Evolutionary conservation across 371 early-diverging fungal genomes (phyloP).

Genomic region (Coemansia sp.): DNA sequence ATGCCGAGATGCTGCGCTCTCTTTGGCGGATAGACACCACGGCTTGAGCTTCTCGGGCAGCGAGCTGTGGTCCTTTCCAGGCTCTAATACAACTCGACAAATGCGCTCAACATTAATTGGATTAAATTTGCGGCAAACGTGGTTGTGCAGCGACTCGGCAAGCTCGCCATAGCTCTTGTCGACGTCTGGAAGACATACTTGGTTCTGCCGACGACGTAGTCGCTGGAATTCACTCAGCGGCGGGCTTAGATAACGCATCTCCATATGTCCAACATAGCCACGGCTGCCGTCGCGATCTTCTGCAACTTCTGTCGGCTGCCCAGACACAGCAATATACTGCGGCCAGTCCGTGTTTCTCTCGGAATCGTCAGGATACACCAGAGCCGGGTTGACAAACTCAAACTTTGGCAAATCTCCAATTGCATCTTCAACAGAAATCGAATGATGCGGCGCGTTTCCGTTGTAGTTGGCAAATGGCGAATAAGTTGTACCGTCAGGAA

Average conservation of each 20-base stretch:
- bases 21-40: constrained; percentile 54
- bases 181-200: constrained; percentile 24
- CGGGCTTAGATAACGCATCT: constrained; percentile 41
- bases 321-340: constrained; percentile 28
- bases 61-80: constrained; percentile 56
- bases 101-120: constrained; percentile 55
- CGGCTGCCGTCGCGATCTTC: constrained; percentile 11
- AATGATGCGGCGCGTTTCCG: constrained; percentile 56
- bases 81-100: constrained; percentile 52
- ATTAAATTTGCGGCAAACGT: constrained; percentile 54
- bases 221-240: constrained; percentile 58
- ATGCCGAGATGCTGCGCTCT: constrained; percentile 56
- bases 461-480: constrained; percentile 47
- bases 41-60: constrained; percentile 57
- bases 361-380: constrained; percentile 36
- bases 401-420: constrained; percentile 64
- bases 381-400: constrained; percentile 57
- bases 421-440: constrained; percentile 58
- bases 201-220: constrained; percentile 44
- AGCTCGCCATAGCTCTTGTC: constrained; percentile 21
- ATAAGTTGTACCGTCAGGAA: constrained; percentile 50
- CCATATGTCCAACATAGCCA: constrained; percentile 45
- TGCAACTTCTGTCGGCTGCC: constrained; percentile 15
- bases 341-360: constrained; percentile 25
- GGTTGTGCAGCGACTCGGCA: constrained; percentile 50